Conservation (phyloP, 2,329 filamentous ascomycete genomes). For the Botrytis tulipae region DNA sequence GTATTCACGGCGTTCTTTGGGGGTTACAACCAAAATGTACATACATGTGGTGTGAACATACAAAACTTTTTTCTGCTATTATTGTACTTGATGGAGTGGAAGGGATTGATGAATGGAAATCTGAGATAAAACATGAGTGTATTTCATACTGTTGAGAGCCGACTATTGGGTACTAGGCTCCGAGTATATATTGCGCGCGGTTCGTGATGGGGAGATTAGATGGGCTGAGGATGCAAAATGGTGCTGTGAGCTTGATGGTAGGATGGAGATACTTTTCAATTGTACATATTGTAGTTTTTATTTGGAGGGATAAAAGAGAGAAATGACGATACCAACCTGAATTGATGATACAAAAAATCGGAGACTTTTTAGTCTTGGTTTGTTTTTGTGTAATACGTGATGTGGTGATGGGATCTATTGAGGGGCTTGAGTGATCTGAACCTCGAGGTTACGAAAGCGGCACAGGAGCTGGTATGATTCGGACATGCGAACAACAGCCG, state of each 20-base stretch:
- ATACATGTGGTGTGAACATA: slow-evolving; percentile 17
- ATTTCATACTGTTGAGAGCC: slow-evolving; percentile 1
- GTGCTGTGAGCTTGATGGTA: neutral
- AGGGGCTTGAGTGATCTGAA: neutral
- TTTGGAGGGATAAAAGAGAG: neutral
- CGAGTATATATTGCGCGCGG: slow-evolving; percentile 1
- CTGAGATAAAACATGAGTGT: slow-evolving; percentile 5
- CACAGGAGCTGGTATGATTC: neutral
- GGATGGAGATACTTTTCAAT: neutral
- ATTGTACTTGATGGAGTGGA: slow-evolving; percentile 6
- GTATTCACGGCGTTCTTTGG: slow-evolving; percentile 14
- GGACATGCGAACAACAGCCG: neutral
- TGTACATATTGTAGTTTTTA: slow-evolving; percentile 9
- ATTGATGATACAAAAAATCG: neutral
- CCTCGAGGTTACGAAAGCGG: neutral
- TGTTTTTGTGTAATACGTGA: neutral
- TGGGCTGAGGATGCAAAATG: neutral
- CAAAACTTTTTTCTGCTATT: slow-evolving; percentile 8
- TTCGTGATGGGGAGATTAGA: neutral
- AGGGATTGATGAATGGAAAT: neutral
- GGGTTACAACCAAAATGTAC: slow-evolving; percentile 7
- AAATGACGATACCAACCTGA: neutral
- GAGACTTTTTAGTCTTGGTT: neutral
- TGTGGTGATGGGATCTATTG: neutral
- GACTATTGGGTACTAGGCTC: slow-evolving; percentile 12